Base-by-base conservation (phyloP, 768 basidiomycete species). In the Hygrocybe coccinea region DNA sequence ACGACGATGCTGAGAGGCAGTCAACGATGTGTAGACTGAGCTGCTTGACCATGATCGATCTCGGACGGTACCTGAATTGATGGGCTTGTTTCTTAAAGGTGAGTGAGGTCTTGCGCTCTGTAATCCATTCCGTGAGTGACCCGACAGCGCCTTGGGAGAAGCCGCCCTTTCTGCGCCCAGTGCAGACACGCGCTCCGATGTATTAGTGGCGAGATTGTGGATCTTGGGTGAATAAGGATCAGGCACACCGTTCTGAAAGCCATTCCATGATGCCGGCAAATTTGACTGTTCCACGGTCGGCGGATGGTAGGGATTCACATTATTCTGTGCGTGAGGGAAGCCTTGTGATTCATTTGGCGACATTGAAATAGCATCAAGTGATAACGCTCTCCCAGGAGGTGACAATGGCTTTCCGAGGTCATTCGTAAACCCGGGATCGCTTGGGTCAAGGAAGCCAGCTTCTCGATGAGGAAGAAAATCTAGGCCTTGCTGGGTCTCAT, bases 31-130 rank as follows among this genome's bases (percentile, higher is more conserved):
- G 36, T 76, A 60, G 17, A 65, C 60, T 7, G 81, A 79, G 0
- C 73, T 71, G 60, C 75, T 80, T 14, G 81, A 81, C 50, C 67
- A 61, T 6, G 80, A 77, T 34, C 77, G 74, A 41, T 65, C 67
- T 39, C 67, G 76, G n/a, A 58, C 21, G n/a, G 50, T 38, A 21
- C 38, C 19, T 25, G 34, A 10, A 19, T 34, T 43, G 19, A 33
- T 15, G 11, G 47, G 8, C 11, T 22, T 37, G 12, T 17, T 41
- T 34, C 10, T 43, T 7, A 51, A 17, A 7, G 50, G 50, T 12
- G 39, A 41, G 12, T 22, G 7, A 33, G 36, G 21, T 46, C 44
- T 46, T 17, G 44, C 15, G 17, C 17, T 39, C 34, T 48, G 44
- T 4, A 44, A 15, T 33, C 39, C 52, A 35, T 14, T 19, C 29